These are phyloP conservation scores for Penicillium bialowiezense DNA, from an alignment of 495 filamentous ascomycete genomes.

Conservation along the genomic window DNA sequence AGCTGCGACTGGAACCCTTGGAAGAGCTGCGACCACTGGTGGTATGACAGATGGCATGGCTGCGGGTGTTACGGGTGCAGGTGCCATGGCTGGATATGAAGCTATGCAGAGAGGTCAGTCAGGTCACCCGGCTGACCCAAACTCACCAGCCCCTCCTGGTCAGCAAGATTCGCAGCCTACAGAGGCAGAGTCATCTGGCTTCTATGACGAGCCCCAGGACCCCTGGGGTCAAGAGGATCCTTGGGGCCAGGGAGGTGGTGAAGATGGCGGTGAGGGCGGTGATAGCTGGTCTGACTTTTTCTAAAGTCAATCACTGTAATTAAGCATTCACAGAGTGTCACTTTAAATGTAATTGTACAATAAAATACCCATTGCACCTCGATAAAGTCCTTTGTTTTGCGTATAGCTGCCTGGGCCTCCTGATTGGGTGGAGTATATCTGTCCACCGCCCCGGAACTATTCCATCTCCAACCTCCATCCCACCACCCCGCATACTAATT, in stretches of 20 bases:
- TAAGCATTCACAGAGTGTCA: slow-evolving; percentile 1
- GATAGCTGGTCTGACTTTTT: slow-evolving; percentile 41
- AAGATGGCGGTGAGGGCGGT: slow-evolving; percentile 27
- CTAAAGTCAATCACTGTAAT: slow-evolving; percentile 15
- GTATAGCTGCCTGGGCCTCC: background rate
- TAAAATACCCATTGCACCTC: background rate
- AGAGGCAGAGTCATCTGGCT: slow-evolving; percentile 15
- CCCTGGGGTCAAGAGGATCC: slow-evolving; percentile 39
- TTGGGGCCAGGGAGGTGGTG: slow-evolving; percentile 31
- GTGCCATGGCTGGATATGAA: slow-evolving; percentile 62
- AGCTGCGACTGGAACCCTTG: slow-evolving; percentile 32
- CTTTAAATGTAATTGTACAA: too few relatives aligned
- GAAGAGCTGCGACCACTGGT: slow-evolving; percentile 36
- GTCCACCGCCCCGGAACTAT: slow-evolving; percentile 8
- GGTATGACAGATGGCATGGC: slow-evolving; percentile 39
- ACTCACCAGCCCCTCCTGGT: slow-evolving; percentile 16
- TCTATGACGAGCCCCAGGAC: slow-evolving; percentile 33
- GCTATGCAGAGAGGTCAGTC: slow-evolving; percentile 54
- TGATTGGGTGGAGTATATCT: background rate
- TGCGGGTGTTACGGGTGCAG: slow-evolving; percentile 50
- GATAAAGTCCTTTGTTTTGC: background rate
- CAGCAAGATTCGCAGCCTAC: slow-evolving; percentile 17
- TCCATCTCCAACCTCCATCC: slow-evolving; percentile 6
- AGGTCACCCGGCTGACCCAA: slow-evolving; percentile 28
- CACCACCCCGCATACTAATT: background rate